phyloP scores from a whole-genome alignment of 108 stramenopile genomes.

The Skeletonema grethae region DNA sequence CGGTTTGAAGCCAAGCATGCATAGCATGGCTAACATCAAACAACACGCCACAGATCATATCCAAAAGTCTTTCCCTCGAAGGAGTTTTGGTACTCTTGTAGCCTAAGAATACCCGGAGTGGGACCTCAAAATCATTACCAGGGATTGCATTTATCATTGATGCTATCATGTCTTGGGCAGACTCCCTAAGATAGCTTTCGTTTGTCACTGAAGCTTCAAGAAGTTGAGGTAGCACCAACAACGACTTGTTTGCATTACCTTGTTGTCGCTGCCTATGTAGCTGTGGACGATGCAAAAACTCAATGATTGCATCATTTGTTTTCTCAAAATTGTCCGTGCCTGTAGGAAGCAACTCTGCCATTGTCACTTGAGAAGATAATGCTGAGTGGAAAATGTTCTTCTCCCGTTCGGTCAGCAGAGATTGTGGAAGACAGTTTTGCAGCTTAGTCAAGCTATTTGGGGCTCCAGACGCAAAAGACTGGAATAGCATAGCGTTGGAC shows the following conservation, averaged over 20 bases:
- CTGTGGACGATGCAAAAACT: slow-evolving; percentile 16
- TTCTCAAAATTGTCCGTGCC: slow-evolving; percentile 6
- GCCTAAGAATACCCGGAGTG: slow-evolving; percentile 49
- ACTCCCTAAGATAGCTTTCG: slow-evolving; percentile 31
- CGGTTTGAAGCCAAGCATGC: slow-evolving; percentile 56
- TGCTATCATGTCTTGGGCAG: slow-evolving; percentile 20
- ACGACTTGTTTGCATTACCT: slow-evolving; percentile 6
- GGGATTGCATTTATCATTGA: slow-evolving; percentile 28
- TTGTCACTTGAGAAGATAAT: slow-evolving; percentile 1
- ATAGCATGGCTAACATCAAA: slow-evolving; percentile 67
- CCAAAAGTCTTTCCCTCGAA: slow-evolving; percentile 28
- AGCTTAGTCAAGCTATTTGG: slow-evolving; percentile 1
- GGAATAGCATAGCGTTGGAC: slow-evolving; percentile 30
- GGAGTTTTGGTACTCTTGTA: slow-evolving; percentile 47
- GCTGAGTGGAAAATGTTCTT: not conserved
- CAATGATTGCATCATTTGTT: slow-evolving; percentile 20
- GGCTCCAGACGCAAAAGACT: not conserved
- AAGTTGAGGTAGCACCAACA: slow-evolving; percentile 35
- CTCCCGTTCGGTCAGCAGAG: not conserved
- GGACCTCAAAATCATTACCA: slow-evolving; percentile 11
- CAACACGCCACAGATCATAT: slow-evolving; percentile 38
- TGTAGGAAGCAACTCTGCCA: not conserved
- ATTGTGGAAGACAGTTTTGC: not conserved
- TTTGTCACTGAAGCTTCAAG: slow-evolving; percentile 40
- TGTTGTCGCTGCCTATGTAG: slow-evolving; percentile 26